Base-by-base conservation (phyloP, 1,284 basidiomycete species). In the Leccinum solheimii region DNA sequence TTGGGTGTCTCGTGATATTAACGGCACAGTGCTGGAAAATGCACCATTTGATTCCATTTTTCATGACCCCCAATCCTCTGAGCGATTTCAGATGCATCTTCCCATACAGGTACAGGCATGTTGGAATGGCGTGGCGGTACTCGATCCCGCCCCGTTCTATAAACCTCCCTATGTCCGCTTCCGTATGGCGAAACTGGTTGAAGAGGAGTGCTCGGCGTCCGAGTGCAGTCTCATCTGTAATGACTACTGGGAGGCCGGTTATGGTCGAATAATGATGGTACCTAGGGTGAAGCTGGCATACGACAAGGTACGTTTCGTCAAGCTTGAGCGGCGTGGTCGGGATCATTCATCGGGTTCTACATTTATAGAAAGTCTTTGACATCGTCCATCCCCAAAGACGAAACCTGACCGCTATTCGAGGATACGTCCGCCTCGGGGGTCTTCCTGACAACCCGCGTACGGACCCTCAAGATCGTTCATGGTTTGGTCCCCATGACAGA, bases 1-100 rank as follows among this genome's bases (percentile, higher is more conserved):
- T 76, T 97, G 95, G 95, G 95, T 98, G 38, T 95, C 95, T 1
- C 86, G 95, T 54, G 95, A 98, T 76, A 93, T 97, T 79, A 98
- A 98, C 77, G 95, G 95, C 38, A 97, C 95, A 0, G 95, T 95
- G 1, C 83, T 98, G 59, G 95, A 97, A 76, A 98, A 98, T 74
- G 95, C 94, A 0, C 95, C 95, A 0, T 98, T 98, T 68, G 95
- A 97, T 76, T 79, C 83, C 64, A 89, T 98, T 64, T 97, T 98
- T 83, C 93, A 93, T 72, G 88, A 97, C 72, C 73, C 82, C 16
- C 78, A 85, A 36, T 92, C 90, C 1, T 84, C 86, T 27, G 80
- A 86, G 60, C 86, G 93, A 40, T 98, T 95, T 84, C 91, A 94
- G 76, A 81, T 85, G 38, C 95, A 98, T 75, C 82, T 98, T 0